Percentiles rank a stretch among this genome's conserved stretches.
These are phyloP conservation scores for Oemleria cerasiformis DNA, from an alignment of 306 rosid genomes.

Conservation along the genomic window DNA sequence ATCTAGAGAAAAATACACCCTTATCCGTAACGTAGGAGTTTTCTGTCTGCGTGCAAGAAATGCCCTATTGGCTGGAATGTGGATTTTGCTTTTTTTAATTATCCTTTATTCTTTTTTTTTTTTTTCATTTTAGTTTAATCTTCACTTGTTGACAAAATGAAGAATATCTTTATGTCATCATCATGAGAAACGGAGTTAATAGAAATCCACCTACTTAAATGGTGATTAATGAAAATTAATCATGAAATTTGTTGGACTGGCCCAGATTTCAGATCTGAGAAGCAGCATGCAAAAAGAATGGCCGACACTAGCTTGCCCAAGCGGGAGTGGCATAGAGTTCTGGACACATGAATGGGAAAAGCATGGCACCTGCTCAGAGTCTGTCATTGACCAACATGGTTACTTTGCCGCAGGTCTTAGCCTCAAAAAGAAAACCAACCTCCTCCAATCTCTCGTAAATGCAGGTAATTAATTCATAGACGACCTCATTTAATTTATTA, in stretches of 20 bases:
- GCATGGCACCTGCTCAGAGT: slow-evolving; percentile 81
- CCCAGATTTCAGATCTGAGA: slow-evolving; percentile 33
- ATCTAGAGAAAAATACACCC: too few species aligned
- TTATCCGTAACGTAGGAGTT: too few species aligned
- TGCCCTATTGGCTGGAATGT: background rate
- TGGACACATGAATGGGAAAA: slow-evolving; percentile 80
- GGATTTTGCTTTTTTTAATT: background rate
- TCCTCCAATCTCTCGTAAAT: slow-evolving; percentile 48
- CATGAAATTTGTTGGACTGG: background rate
- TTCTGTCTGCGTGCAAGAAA: slow-evolving; percentile 13
- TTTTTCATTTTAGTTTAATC: background rate
- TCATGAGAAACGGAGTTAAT: too few species aligned
- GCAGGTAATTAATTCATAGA: slow-evolving; percentile 40
- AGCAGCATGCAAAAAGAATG: slow-evolving; percentile 45
- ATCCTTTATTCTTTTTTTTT: slow-evolving; percentile 1
- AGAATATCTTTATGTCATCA: background rate
- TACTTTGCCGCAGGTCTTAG: slow-evolving; percentile 56
- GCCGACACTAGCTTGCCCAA: slow-evolving; percentile 79
- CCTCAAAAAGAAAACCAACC: slow-evolving; percentile 40
- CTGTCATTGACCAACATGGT: slow-evolving; percentile 55
- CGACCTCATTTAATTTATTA: too few species aligned
- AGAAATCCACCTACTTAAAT: background rate
- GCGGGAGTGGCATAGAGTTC: slow-evolving; percentile 47
- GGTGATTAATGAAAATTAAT: background rate
- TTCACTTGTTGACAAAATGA: slow-evolving; percentile 6